Conservation (phyloP, 345 rosid species). For the Fremontodendron californicum region DNA sequence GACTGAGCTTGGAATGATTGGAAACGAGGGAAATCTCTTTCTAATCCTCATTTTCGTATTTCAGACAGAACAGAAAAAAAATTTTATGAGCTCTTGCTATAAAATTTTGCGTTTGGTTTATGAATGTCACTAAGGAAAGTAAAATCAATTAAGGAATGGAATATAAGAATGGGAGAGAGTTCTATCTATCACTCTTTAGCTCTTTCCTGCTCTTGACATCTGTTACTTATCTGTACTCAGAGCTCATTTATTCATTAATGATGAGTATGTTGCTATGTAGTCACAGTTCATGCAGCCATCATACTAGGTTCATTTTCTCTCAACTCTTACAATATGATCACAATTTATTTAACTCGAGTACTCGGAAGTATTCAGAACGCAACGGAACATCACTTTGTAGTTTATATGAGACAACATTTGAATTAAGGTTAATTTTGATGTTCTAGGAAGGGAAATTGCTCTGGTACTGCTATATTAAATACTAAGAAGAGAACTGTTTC, state of each 20-base stretch:
- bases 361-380: background rate
- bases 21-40: background rate
- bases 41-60: constrained; percentile 4
- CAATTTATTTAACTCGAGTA: background rate
- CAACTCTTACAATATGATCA: background rate
- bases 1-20: background rate
- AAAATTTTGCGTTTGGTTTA: background rate
- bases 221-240: background rate
- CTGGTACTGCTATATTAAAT: background rate
- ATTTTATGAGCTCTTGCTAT: background rate
- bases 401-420: background rate
- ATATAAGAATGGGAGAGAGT: constrained; percentile 1
- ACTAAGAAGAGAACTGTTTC: background rate
- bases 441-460: background rate
- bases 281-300: background rate
- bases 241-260: background rate
- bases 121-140: constrained; percentile 3
- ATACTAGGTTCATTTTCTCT: background rate
- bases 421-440: constrained; percentile 3
- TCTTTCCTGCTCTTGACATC: background rate
- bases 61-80: background rate
- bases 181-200: background rate
- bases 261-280: background rate
- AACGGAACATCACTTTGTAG: background rate
- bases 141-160: background rate